Base-by-base conservation (phyloP, 805 yeast species). In the Yamadazyma scolyti region DNA sequence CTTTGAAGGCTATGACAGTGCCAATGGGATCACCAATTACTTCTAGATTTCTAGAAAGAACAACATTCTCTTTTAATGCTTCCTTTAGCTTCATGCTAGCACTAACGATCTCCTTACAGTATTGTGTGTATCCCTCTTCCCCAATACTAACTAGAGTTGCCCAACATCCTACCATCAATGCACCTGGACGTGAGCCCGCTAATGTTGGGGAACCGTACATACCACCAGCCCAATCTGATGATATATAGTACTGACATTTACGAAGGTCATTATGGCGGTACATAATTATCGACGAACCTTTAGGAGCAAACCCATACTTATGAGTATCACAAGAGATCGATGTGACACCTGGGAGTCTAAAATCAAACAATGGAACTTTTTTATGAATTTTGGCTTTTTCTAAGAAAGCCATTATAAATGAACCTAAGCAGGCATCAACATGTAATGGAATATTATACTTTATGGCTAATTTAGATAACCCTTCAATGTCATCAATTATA, bases 261-360 rank as follows among this genome's bases (percentile, higher is more conserved):
- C 98, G 71, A 34, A 87, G 69, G 36, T 73, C 70, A 0, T 71
- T 47, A 39, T 71, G 60, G 27, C 97, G 73, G 58, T 93, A 93
- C 95, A 93, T 82, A 46, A 93, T 82, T 15, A 90, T 73, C 1
- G 96, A 86, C 0, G 95, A 82, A 7, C 98, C 98, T 58, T 90
- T 90, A 23, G 98, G 98, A 6, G 97, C 97, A 68, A 90, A 93
- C 1, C 97, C 98, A 52, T 90, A 90, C 58, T 90, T 90, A 67
- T 90, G 98, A n/a, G 98, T 90, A 55, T 90, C 98, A 61, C 97
- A 93, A n/a, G 96, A 85, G 36, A 90, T 90, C 2, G 97, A 88
- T 1, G 97, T 93, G n/a, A 93, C 97, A 19, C 72, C 93, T 1
- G 86, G 82, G 2, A 87, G 69, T 42, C 90, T 65, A 61, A 90